Evolutionary conservation across 768 basidiomycete species (phyloP).

Genomic region (Panellus pusillus): DNA sequence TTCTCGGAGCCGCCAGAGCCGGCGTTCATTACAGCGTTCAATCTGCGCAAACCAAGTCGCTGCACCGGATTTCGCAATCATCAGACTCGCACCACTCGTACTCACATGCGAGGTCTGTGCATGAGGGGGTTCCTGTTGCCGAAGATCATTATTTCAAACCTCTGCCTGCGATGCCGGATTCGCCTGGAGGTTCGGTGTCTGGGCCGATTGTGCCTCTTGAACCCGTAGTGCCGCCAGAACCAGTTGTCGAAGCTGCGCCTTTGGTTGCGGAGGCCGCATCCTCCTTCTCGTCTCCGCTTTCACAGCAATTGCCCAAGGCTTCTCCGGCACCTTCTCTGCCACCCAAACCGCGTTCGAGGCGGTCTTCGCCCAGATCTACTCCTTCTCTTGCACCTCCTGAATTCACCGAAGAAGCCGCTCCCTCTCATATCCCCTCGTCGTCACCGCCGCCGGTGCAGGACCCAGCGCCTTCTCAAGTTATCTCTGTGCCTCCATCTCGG

Average conservation of each 20-base stretch:
- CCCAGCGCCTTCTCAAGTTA: neutral
- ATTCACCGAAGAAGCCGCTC: neutral
- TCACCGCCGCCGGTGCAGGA: neutral
- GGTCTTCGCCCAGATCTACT: conserved; percentile 5
- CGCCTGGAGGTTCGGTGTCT: conserved; percentile 1
- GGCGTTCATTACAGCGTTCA: conserved; percentile 13
- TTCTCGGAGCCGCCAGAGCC: conserved; percentile 9
- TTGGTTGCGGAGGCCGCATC: neutral
- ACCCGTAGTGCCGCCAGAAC: neutral
- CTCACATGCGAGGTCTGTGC: neutral
- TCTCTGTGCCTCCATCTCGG: neutral
- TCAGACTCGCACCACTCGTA: conserved; percentile 10
- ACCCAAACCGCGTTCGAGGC: conserved; percentile 8
- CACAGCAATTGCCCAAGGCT: conserved; percentile 6
- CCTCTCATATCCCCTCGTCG: neutral
- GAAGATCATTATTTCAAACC: conserved; percentile 13
- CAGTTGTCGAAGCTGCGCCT: neutral
- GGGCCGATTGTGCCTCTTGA: neutral
- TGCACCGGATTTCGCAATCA: conserved; percentile 10
- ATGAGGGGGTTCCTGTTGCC: neutral
- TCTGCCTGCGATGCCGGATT: conserved; percentile 16
- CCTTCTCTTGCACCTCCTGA: conserved; percentile 11
- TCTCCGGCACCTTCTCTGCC: conserved; percentile 13
- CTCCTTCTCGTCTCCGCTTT: conserved; percentile 15
- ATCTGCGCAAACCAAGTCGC: conserved; percentile 1